These are phyloP conservation scores for Penicillium freii DNA, from an alignment of 2,329 filamentous ascomycete genomes.

Conservation along the genomic window DNA sequence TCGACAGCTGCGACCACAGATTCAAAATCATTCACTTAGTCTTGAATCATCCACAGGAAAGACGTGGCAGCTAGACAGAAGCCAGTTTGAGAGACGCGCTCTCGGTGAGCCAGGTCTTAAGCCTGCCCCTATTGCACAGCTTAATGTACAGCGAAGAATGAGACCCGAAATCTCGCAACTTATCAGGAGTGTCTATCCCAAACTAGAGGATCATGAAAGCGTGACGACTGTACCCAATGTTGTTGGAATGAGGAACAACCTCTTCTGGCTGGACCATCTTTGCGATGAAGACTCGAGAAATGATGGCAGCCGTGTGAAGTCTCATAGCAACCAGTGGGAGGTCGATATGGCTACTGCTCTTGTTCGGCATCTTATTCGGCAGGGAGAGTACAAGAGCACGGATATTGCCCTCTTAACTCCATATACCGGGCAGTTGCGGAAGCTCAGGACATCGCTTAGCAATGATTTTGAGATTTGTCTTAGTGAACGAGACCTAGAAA, in stretches of 20 bases:
- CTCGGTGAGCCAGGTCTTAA: constrained; percentile 7
- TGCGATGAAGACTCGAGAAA: constrained; percentile 13
- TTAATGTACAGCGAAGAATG: constrained; percentile 16
- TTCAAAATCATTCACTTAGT: constrained; percentile 21
- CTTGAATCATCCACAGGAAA: constrained; percentile 4
- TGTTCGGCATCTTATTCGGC: constrained; percentile 20
- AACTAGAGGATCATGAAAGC: constrained; percentile 5
- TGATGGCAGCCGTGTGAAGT: constrained; percentile 8
- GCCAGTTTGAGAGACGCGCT: constrained; percentile 15
- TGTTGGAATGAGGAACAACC: constrained; percentile 10
- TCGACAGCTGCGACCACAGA: constrained; percentile 35
- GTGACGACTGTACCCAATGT: background rate
- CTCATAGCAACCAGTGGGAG: constrained; percentile 21
- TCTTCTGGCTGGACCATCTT: constrained; percentile 27
- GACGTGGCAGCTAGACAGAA: constrained; percentile 9
- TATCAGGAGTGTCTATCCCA: constrained; percentile 8
- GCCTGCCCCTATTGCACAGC: constrained; percentile 4
- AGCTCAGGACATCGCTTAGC: constrained; percentile 9
- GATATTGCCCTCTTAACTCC: constrained; percentile 26
- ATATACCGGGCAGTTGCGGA: constrained; percentile 18
- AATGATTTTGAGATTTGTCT: constrained; percentile 8
- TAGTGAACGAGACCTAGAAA: constrained; percentile 9
- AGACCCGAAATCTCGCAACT: constrained; percentile 10
- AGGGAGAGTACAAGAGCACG: constrained; percentile 22
- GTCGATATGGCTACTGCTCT: constrained; percentile 22